Conservation (phyloP, 768 basidiomycete genomes). For the Suillus subaureus region DNA sequence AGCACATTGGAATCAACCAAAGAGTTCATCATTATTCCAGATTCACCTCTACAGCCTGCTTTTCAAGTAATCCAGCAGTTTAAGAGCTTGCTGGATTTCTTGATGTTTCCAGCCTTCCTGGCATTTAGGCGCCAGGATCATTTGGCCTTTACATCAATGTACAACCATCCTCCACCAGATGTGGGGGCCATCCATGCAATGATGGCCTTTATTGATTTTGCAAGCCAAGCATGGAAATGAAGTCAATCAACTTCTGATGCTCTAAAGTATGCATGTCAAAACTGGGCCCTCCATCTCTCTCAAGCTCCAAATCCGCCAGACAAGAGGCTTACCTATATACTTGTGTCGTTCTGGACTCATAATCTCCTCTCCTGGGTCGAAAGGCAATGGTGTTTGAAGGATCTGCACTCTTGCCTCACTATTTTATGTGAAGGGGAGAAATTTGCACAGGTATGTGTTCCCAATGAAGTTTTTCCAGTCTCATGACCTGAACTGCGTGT, state of each 20-base stretch:
- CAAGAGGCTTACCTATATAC: background rate
- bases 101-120: too few species aligned
- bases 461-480: background rate
- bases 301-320: background rate
- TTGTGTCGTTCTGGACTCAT: background rate
- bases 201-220: background rate
- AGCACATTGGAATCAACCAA: too few species aligned
- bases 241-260: background rate
- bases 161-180: background rate
- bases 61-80: too few species aligned
- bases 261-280: background rate
- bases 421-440: background rate
- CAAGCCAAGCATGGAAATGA: background rate
- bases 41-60: too few species aligned
- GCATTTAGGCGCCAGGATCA: too few species aligned
- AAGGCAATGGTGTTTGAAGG: conserved; percentile 1
- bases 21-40: too few species aligned
- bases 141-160: background rate
- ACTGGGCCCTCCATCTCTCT: background rate
- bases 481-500: background rate
- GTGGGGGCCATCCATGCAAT: too few species aligned
- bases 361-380: background rate
- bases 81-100: too few species aligned
- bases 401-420: background rate
- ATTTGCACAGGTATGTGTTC: background rate